Evolutionary conservation across 257 asterid genomes (phyloP).

Genomic region (Jasminum sambac): DNA sequence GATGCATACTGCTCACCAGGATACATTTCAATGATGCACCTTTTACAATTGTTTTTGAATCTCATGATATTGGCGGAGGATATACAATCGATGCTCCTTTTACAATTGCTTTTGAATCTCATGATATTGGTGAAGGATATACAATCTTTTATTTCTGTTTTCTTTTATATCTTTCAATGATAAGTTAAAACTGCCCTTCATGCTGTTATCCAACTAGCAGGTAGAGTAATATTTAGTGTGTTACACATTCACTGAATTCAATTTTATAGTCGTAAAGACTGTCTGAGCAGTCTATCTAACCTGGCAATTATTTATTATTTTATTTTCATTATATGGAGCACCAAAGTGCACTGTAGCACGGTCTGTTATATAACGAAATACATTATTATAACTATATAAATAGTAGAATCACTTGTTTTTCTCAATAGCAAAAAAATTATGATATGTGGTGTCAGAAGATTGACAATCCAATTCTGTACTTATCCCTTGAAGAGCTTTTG

Average conservation of each 20-base stretch:
- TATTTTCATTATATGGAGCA: background rate
- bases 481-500: no score
- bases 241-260: background rate
- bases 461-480: background rate
- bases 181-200: background rate
- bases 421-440: background rate
- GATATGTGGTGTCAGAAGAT: background rate
- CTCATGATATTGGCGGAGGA: background rate
- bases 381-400: background rate
- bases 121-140: no score
- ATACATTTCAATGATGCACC: background rate
- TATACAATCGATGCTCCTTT: no score
- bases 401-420: background rate
- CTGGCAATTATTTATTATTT: background rate
- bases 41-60: background rate
- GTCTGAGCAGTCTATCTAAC: background rate
- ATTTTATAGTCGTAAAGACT: background rate
- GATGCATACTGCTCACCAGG: slow-evolving; percentile 13
- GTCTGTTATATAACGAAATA: background rate
- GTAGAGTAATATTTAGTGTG: no score
- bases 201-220: background rate
- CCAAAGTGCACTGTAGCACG: background rate
- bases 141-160: no score
- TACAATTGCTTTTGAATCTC: no score
- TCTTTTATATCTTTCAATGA: background rate